These are phyloP conservation scores for Termitomyces sp. DNA, from an alignment of 768 basidiomycete genomes.

Conservation along the genomic window DNA sequence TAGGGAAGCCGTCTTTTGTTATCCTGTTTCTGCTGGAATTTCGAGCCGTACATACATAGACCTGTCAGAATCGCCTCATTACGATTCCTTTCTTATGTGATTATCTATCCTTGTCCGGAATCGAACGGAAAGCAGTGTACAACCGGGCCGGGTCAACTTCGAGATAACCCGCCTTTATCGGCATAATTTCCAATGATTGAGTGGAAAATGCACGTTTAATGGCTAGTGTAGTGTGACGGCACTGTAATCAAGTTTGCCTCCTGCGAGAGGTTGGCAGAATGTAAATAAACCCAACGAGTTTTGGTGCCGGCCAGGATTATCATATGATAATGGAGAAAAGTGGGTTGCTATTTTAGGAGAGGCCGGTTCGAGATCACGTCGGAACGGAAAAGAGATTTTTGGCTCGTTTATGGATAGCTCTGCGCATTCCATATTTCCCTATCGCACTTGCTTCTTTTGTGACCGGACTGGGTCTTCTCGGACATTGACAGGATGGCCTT, in stretches of 20 bases:
- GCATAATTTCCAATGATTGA: no score
- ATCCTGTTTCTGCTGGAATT: background rate
- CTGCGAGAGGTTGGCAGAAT: background rate
- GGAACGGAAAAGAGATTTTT: background rate
- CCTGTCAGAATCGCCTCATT: background rate
- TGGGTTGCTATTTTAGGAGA: background rate
- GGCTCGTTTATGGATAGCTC: background rate
- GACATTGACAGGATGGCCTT: constrained; percentile 15
- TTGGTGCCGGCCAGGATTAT: background rate
- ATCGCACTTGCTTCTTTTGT: background rate
- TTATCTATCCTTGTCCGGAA: background rate
- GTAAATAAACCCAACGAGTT: background rate
- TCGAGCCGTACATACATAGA: background rate
- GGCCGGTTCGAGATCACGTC: background rate
- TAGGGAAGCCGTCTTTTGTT: background rate
- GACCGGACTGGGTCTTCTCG: background rate
- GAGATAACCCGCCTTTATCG: no score
- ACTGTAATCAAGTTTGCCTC: background rate
- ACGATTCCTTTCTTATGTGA: background rate
- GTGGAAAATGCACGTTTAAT: no score
- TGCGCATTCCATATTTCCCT: background rate
- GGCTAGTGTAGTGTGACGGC: no score
- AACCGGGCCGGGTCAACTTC: no score
- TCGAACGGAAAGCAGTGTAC: no score
- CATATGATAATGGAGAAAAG: background rate